These are phyloP conservation scores for Fistulina hepatica DNA, from an alignment of 1,284 basidiomycete genomes.

Conservation along the genomic window DNA sequence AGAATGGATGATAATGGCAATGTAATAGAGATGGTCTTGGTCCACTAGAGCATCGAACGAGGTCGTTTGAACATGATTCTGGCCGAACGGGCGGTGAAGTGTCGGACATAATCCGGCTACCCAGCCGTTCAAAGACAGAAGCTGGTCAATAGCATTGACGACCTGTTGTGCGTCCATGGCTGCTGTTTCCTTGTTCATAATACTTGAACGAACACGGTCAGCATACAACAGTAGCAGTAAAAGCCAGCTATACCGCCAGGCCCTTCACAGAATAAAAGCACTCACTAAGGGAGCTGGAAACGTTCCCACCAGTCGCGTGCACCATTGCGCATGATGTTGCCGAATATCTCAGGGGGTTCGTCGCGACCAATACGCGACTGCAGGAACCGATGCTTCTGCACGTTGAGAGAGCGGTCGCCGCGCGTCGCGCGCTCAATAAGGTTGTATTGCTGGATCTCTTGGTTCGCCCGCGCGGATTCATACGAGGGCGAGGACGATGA, in stretches of 20 bases:
- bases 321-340: constrained; percentile 64
- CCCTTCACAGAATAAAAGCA: constrained; percentile 12
- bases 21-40: constrained; percentile 80
- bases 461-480: constrained; percentile 19
- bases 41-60: constrained; percentile 74
- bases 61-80: constrained; percentile 71
- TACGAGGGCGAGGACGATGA: constrained; percentile 30
- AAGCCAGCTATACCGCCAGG: too few species aligned
- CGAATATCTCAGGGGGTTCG: constrained; percentile 71
- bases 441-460: constrained; percentile 66
- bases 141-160: constrained; percentile 76
- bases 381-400: constrained; percentile 76
- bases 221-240: too few species aligned
- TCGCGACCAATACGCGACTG: constrained; percentile 81
- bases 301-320: constrained; percentile 82
- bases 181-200: constrained; percentile 68
- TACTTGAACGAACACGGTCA: constrained; percentile 37
- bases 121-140: constrained; percentile 93
- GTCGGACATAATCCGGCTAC: constrained; percentile 94
- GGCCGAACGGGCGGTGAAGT: constrained; percentile 80
- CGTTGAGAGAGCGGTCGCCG: constrained; percentile 77
- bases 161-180: constrained; percentile 85
- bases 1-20: constrained; percentile 89
- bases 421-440: constrained; percentile 79
- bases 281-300: constrained; percentile 82